Conservation (phyloP, 2,329 filamentous ascomycete genomes). For the Cordyceps fumosorosea region DNA sequence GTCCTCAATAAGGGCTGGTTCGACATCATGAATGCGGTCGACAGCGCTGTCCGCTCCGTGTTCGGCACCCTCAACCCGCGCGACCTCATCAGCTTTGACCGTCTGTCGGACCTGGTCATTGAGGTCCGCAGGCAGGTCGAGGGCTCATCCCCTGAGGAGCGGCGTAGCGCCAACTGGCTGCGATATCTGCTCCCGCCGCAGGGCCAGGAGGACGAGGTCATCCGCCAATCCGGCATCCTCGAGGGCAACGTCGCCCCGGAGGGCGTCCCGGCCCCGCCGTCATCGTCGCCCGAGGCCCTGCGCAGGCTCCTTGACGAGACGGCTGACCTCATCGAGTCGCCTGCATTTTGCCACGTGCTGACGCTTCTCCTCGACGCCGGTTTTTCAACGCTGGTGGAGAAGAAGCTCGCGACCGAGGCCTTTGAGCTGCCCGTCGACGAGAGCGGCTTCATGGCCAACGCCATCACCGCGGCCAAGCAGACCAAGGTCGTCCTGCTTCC, state of each 20-base stretch:
- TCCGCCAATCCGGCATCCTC: slow-evolving; percentile 77
- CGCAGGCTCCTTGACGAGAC: slow-evolving; percentile 90
- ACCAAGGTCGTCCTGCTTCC: slow-evolving; percentile 68
- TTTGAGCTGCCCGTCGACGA: slow-evolving; percentile 52
- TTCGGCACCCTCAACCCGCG: slow-evolving; percentile 86
- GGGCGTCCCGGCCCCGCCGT: slow-evolving; percentile 25
- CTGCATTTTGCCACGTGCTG: slow-evolving; percentile 80
- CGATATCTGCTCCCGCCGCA: slow-evolving; percentile 72
- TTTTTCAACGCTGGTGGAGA: slow-evolving; percentile 77
- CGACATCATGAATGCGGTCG: slow-evolving; percentile 73
- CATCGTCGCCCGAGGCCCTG: slow-evolving; percentile 51
- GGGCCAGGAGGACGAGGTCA: slow-evolving; percentile 74
- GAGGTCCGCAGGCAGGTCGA: slow-evolving; percentile 83
- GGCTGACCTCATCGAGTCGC: slow-evolving; percentile 90
- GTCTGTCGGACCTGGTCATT: slow-evolving; percentile 71
- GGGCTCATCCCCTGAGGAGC: slow-evolving; percentile 43
- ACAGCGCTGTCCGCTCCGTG: slow-evolving; percentile 78
- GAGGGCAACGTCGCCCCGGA: slow-evolving; percentile 37
- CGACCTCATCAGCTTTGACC: slow-evolving; percentile 77
- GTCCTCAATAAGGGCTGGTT: slow-evolving; percentile 85
- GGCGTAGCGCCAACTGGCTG: slow-evolving; percentile 61
- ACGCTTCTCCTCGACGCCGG: slow-evolving; percentile 79
- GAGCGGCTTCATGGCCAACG: slow-evolving; percentile 34
- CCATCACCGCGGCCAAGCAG: slow-evolving; percentile 44
- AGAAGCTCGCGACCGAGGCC: slow-evolving; percentile 70